These are phyloP conservation scores for Symbiotaphrina buchneri DNA, from an alignment of 495 filamentous ascomycete species.

Conservation along the genomic window DNA sequence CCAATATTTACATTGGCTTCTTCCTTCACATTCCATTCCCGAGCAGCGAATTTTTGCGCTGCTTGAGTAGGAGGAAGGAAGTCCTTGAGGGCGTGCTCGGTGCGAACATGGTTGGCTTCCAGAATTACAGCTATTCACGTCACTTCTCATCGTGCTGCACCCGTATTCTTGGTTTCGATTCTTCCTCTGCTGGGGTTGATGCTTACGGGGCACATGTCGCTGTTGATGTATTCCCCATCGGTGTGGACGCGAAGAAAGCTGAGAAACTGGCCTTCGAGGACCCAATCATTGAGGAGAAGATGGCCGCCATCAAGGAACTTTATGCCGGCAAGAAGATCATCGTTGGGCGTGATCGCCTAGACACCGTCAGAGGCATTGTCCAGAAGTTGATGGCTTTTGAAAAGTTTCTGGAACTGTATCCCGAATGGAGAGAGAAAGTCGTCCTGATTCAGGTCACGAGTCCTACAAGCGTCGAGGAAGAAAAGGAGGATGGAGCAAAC, in stretches of 20 bases:
- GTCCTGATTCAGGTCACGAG: conserved; percentile 88
- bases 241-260: conserved; percentile 57
- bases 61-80: conserved; percentile 67
- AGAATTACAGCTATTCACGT: conserved; percentile 76
- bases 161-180: conserved; percentile 65
- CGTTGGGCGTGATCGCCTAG: conserved; percentile 78
- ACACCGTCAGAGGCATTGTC: conserved; percentile 70
- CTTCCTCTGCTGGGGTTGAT: conserved; percentile 57
- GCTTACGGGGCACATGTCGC: conserved; percentile 73
- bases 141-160: conserved; percentile 89
- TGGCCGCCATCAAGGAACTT: conserved; percentile 37
- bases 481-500: conserved; percentile 39
- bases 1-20: conserved; percentile 75
- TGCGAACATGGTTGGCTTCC: conserved; percentile 79
- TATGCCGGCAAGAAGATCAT: conserved; percentile 78
- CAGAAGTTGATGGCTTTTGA: conserved; percentile 91
- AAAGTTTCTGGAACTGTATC: conserved; percentile 66
- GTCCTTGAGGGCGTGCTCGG: conserved; percentile 71
- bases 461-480: conserved; percentile 53
- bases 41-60: conserved; percentile 79
- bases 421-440: conserved; percentile 77
- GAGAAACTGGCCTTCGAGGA: conserved; percentile 46
- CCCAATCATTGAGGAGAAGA: conserved; percentile 40
- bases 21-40: conserved; percentile 86
- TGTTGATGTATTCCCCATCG: conserved; percentile 79